Evolutionary conservation across 129 eudicot genomes (phyloP), one percentile per base, ranked within the genome.

Genomic region (Cynara cardunculus): DNA sequence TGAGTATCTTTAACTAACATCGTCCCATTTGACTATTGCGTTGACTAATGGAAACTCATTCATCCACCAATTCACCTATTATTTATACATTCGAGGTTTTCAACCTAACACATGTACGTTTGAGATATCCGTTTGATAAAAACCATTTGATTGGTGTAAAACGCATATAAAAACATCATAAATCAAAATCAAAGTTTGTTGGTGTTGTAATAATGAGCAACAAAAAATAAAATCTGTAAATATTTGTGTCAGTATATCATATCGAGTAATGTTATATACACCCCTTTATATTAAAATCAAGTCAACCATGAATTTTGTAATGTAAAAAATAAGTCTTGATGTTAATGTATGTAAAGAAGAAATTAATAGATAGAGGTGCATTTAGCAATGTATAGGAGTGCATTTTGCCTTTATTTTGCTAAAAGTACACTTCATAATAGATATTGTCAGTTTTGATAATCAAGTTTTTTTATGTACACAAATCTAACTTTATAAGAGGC

Each of bases 1-100:
- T 4, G 31, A 37, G 76, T 37, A 72, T 72, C 61, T 72, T 72
- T 37, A 72, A 35, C 76, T 21, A 72, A 72, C 76, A 72, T 72
- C 27, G 22, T 72, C 31, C 76, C 6, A 22, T 1, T 34, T 13
- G 18, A 18, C 78, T 6, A 73, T 25, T 25, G 25, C 65, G 37
- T 73, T 73, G 66, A 73, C 78, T 46, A 39, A 1, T 11, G 1
- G 7, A n/a, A 56, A 19, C 65, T 18, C 65, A 56, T 56, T n/a
- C 24, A 56, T n/a, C 21, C 5, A 14, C 5, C 65, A 18, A 18
- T 13, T 13, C 59, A 46, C 59, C 59, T 34, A 5, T 34, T 5
- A n/a, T n/a, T n/a, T 34, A 34, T 34, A 34, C 9, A 34, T 0
- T 1, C 24, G 65, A 18, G 65, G 8, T 19, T 56, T 56, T 56